Evolutionary conservation across 2,329 filamentous ascomycete genomes (phyloP).

Genomic region (Cladophialophora exuberans): DNA sequence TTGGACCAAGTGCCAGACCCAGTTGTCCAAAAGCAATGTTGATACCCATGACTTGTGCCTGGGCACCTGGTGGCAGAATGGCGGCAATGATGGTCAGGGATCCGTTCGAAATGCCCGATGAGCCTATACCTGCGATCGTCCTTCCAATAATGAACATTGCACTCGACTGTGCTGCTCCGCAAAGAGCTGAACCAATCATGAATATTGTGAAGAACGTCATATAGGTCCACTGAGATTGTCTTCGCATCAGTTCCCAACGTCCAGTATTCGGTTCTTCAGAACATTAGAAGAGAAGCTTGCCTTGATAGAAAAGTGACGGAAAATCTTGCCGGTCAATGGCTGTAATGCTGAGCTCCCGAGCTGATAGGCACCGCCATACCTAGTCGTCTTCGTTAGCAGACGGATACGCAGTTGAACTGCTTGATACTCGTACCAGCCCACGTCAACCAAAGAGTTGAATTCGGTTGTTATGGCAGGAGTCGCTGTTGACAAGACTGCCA

Average conservation of each 20-base stretch:
- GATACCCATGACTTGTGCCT: constrained; percentile 53
- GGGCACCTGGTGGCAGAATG: constrained; percentile 48
- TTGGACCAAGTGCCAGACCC: constrained; percentile 48
- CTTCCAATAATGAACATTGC: constrained; percentile 55
- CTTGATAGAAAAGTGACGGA: constrained; percentile 52
- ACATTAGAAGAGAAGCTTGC: background rate
- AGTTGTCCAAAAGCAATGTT: constrained; percentile 50
- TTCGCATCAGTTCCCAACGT: background rate
- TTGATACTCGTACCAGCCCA: constrained; percentile 41
- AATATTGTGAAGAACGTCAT: constrained; percentile 51
- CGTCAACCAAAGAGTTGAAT: constrained; percentile 43
- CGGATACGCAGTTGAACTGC: background rate
- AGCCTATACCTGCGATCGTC: constrained; percentile 54
- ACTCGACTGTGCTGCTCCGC: constrained; percentile 54
- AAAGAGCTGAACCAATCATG: constrained; percentile 56
- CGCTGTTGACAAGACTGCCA: constrained; percentile 27
- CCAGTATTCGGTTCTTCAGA: background rate
- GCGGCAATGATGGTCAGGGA: constrained; percentile 52
- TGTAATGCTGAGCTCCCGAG: constrained; percentile 43
- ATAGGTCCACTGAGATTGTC: constrained; percentile 41
- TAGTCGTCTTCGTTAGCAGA: background rate
- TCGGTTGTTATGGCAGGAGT: constrained; percentile 36
- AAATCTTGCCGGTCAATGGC: constrained; percentile 49
- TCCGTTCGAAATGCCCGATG: constrained; percentile 54
- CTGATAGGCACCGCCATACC: constrained; percentile 18